These are phyloP conservation scores for Mucor ambiguus DNA, from an alignment of 371 early-diverging fungal species.

Conservation along the genomic window DNA sequence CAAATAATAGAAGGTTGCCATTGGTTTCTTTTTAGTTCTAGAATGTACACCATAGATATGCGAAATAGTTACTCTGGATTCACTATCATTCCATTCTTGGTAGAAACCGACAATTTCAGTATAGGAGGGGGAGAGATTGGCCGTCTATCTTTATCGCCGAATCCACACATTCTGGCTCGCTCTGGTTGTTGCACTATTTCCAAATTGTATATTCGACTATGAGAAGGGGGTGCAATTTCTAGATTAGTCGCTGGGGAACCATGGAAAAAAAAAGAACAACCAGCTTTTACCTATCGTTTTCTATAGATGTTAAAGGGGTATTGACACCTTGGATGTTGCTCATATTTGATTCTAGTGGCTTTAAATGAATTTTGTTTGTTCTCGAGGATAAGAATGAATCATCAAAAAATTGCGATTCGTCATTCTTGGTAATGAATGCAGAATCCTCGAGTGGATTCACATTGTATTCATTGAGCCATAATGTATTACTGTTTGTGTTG, in stretches of 20 bases:
- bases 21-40: conserved; percentile 1
- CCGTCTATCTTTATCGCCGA: conserved; percentile 74
- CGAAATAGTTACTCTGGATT: conserved; percentile 39
- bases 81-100: conserved; percentile 30
- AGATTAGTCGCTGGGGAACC: not conserved
- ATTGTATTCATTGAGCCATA: not conserved
- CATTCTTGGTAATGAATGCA: not conserved
- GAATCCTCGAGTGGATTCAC: not conserved
- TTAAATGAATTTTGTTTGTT: not conserved
- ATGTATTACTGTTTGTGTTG: not conserved
- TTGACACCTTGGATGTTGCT: not conserved
- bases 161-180: conserved; percentile 87
- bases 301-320: not conserved
- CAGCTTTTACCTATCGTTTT: not conserved
- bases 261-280: not conserved
- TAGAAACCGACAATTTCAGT: conserved; percentile 38
- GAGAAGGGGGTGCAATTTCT: not conserved
- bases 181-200: conserved; percentile 70
- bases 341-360: not conserved
- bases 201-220: conserved; percentile 15
- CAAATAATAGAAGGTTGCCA: not conserved
- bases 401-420: not conserved
- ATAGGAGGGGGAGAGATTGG: conserved; percentile 63
- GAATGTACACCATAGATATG: not conserved
- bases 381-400: not conserved